phyloP scores from a whole-genome alignment of 169 alveolate genomes.

The Plasmodium adleri region DNA sequence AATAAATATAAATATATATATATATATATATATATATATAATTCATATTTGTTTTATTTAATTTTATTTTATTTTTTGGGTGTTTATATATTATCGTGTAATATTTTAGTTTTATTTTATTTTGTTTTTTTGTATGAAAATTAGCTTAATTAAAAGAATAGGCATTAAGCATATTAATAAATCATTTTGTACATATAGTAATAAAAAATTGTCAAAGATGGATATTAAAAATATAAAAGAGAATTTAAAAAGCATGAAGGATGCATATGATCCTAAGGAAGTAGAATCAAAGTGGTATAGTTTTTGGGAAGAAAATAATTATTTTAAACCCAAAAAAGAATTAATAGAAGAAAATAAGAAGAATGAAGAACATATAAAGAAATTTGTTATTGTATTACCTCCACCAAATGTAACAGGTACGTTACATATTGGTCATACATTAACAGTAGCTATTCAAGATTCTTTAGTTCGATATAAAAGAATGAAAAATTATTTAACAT shows the following conservation, averaged over 20 bases:
- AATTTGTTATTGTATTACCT: constrained; percentile 97
- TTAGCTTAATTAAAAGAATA: neutral
- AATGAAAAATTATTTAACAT: constrained; percentile 95
- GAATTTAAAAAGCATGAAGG: constrained; percentile 83
- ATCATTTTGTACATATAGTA: neutral
- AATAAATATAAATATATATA: too few species aligned
- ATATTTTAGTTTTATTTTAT: neutral
- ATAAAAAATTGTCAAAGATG: constrained; percentile 19
- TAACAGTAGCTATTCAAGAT: constrained; percentile 99
- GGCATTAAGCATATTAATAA: neutral
- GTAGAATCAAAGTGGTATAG: constrained; percentile 97
- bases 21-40: too few species aligned
- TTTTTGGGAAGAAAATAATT: constrained; percentile 95
- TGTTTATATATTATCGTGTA: too few species aligned
- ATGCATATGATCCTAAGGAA: constrained; percentile 95
- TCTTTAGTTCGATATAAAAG: constrained; percentile 97
- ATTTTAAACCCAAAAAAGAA: constrained; percentile 85
- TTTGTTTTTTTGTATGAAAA: constrained; percentile 18
- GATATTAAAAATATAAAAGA: constrained; percentile 36
- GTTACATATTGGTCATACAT: constrained; percentile 99
- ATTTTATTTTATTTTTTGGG: neutral
- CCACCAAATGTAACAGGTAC: constrained; percentile 99
- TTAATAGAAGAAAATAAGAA: constrained; percentile 57
- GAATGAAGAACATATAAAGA: constrained; percentile 79
- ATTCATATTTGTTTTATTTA: neutral